Evolutionary conservation across 2,329 filamentous ascomycete species (phyloP), one percentile per base, ranked within the genome.

Genomic region (Thielaviopsis ethacetica): DNA sequence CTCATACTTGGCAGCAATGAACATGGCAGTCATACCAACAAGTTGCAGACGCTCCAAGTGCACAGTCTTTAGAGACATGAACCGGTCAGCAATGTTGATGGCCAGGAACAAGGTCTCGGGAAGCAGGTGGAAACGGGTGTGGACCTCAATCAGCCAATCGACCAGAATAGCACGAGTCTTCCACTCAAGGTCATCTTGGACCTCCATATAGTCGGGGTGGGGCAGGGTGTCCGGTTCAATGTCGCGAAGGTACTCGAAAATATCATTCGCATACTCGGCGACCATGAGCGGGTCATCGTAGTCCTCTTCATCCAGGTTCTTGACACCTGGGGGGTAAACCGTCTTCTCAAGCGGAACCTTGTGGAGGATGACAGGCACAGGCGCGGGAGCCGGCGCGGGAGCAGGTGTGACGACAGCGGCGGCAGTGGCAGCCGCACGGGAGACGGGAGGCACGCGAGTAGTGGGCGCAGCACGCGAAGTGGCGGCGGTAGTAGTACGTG

Each of bases 1-100:
- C 73, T 98, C 91, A 70, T 97, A 98, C 76, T 98, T 98, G 68
- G 91, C 94, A 13, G 93, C 93, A 68, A 97, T 95, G 76, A 97
- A 97, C 93, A 98, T 97, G 71, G 91, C 93, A 24, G 93, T 95
- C 67, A 97, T 91, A 67, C 93, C 93, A 61, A 98, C 93, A 9
- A 98, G 81, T 73, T 98, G 93, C 5, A 98, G 84, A 62, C 91
- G 90, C 71, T 97, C 91, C 53, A 98, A 83, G 73, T 95, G 89
- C 53, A 98, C 93, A 34, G 96, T 86, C 76, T 97, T 96, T 68
- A 84, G 83, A 0, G 91, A 96, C 53, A 98, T 81, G 76, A 97
- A 98, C 62, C 93, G 91, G 71, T 98, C 93, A 69, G 97, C 94
- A 71, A 97, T 90, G 79, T 97, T 98, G 78, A 96, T 88, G 53